Conservation (phyloP, 129 eudicot species). For the Logfia minima region DNA sequence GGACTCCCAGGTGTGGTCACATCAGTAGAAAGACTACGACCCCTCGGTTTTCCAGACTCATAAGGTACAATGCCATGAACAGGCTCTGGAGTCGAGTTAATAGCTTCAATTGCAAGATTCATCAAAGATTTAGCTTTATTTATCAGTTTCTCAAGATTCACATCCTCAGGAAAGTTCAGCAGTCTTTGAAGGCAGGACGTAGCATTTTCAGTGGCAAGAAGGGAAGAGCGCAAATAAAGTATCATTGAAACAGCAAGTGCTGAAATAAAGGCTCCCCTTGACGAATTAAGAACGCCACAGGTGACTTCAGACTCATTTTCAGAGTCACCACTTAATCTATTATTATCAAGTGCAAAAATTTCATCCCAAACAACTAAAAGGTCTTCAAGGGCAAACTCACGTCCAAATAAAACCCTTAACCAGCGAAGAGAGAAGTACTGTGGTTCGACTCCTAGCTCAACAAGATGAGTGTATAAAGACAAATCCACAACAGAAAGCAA, state of each 20-base stretch:
- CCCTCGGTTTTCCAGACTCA: conserved; percentile 41
- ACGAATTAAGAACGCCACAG: conserved; percentile 55
- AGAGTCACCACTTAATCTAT: conserved; percentile 14
- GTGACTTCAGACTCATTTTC: conserved; percentile 41
- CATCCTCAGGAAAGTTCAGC: conserved; percentile 73
- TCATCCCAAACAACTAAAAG: conserved; percentile 87
- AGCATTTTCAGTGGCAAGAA: conserved; percentile 89
- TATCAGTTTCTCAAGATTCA: conserved; percentile 51
- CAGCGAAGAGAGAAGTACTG: conserved; percentile 95
- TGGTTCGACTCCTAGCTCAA: conserved; percentile 94
- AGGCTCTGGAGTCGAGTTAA: conserved; percentile 34
- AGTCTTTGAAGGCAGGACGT: conserved; percentile 85
- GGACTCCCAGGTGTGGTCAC: conserved; percentile 44
- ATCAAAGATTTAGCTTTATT: conserved; percentile 75
- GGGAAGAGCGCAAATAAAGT: conserved; percentile 67
- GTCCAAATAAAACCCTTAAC: conserved; percentile 88
- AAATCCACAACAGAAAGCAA: conserved; percentile 77
- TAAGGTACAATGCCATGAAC: conserved; percentile 25
- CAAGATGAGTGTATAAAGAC: conserved; percentile 79
- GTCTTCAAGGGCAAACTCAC: conserved; percentile 77
- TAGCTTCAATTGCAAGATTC: conserved; percentile 63
- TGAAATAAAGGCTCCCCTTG: conserved; percentile 79
- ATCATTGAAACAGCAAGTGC: conserved; percentile 91
- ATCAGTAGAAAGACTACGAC: conserved; percentile 60
- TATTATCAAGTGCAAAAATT: conserved; percentile 69